These are phyloP conservation scores for Mortierella antarctica DNA, from an alignment of 192 early-diverging fungal species.

Conservation along the genomic window DNA sequence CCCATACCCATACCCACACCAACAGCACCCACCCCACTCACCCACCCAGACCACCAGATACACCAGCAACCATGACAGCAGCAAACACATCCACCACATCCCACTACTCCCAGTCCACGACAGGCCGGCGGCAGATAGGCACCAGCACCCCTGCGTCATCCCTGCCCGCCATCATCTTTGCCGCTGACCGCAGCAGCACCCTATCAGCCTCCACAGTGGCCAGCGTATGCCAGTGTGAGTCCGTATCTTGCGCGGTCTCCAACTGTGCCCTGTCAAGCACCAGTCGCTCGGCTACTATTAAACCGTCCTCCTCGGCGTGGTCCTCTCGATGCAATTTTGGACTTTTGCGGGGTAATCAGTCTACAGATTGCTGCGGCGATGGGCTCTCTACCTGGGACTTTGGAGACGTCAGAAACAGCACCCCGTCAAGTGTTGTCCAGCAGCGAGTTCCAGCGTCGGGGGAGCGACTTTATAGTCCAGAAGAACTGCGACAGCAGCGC, in stretches of 20 bases:
- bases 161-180: slow-evolving; percentile 5
- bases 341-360: background rate
- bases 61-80: background rate
- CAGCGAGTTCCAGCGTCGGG: slow-evolving; percentile 11
- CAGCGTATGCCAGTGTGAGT: background rate
- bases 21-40: no score
- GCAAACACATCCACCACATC: background rate
- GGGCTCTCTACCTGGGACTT: slow-evolving; percentile 4
- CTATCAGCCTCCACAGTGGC: background rate
- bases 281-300: background rate
- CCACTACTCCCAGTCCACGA: background rate
- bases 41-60: no score
- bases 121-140: background rate
- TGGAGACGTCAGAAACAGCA: slow-evolving; percentile 8
- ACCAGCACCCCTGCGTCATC: background rate
- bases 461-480: background rate
- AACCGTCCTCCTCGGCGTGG: background rate
- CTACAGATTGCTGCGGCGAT: slow-evolving; percentile 1
- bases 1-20: no score
- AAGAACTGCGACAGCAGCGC: slow-evolving; percentile 3
- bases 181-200: slow-evolving; percentile 6
- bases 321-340: background rate
- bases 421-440: slow-evolving; percentile 10
- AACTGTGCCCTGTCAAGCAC: background rate
- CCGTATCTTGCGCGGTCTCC: no score